These are phyloP conservation scores for Corynespora cassiicola DNA, from an alignment of 2,329 filamentous ascomycete genomes.

Conservation along the genomic window DNA sequence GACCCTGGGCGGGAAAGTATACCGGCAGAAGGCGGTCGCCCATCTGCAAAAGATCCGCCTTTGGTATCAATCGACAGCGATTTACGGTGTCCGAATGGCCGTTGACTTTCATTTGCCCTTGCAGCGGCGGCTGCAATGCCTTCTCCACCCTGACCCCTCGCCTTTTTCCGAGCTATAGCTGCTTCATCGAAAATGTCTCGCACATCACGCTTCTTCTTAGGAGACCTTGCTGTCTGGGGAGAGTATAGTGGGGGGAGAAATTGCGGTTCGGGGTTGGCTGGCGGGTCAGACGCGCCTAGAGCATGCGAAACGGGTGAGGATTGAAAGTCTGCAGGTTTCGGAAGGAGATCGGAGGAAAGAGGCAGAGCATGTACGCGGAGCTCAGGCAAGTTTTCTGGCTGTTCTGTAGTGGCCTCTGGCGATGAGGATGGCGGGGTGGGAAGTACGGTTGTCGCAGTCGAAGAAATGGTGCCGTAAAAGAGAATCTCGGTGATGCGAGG, in stretches of 20 bases:
- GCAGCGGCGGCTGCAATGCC: constrained; percentile 51
- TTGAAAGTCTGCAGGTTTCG: too few species aligned
- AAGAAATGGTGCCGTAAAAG: constrained; percentile 49
- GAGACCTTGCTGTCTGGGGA: constrained; percentile 23
- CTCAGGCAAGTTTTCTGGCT: constrained; percentile 24
- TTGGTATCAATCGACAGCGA: constrained; percentile 38
- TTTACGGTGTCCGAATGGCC: constrained; percentile 38
- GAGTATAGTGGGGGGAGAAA: constrained; percentile 39
- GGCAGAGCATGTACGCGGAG: constrained; percentile 49
- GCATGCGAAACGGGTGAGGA: constrained; percentile 13
- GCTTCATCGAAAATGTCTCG: constrained; percentile 59
- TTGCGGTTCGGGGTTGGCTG: constrained; percentile 32
- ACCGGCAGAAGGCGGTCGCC: constrained; percentile 30
- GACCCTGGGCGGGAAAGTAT: constrained; percentile 27
- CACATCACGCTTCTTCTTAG: constrained; percentile 53
- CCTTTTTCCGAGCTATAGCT: constrained; percentile 49
- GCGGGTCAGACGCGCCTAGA: constrained; percentile 14
- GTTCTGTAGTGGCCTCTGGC: constrained; percentile 16
- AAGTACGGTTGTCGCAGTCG: constrained; percentile 16
- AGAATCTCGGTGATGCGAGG: constrained; percentile 51
- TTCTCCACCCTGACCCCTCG: constrained; percentile 50
- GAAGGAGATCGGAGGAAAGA: constrained; percentile 52
- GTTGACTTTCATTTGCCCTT: constrained; percentile 32
- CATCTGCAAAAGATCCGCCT: constrained; percentile 23
- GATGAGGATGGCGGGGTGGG: constrained; percentile 45